These are phyloP conservation scores for Ophiorrhiza pumila DNA, from an alignment of 257 asterid species.

Conservation along the genomic window DNA sequence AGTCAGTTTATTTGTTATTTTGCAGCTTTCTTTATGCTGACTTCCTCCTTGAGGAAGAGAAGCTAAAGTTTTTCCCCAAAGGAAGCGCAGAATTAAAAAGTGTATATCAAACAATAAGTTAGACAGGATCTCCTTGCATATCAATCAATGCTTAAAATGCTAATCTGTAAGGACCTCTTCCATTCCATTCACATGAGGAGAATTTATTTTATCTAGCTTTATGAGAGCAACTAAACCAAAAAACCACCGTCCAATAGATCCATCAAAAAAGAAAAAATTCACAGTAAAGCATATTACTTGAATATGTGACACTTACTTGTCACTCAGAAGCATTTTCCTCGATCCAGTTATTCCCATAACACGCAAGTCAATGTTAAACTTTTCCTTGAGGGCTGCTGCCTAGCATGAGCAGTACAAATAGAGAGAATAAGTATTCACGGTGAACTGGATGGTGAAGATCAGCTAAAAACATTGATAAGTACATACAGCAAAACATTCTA, in stretches of 20 bases:
- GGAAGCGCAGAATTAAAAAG: not conserved
- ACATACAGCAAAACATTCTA: not conserved
- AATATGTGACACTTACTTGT: slow-evolving; percentile 48
- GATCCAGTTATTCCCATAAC: slow-evolving; percentile 93
- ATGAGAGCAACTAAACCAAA: not conserved
- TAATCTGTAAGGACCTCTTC: not conserved
- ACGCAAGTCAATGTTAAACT: slow-evolving; percentile 90
- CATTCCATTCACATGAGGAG: not conserved
- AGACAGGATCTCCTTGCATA: not conserved
- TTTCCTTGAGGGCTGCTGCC: slow-evolving; percentile 94
- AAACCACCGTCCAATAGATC: not conserved
- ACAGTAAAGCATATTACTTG: not conserved
- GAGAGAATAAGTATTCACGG: not conserved
- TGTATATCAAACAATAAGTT: not conserved
- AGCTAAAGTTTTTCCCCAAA: not conserved
- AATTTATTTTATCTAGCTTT: not conserved
- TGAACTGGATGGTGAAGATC: not conserved
- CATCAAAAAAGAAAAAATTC: not conserved
- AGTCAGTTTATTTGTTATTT: too few species aligned
- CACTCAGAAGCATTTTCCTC: slow-evolving; percentile 70
- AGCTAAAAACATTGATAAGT: not conserved
- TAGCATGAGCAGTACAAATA: slow-evolving; percentile 29
- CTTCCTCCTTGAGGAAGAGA: not conserved
- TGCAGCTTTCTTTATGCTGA: not conserved
- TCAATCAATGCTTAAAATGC: not conserved